A percentile compares a stretch with the other conserved stretches of the same genome.
phyloP scores from a whole-genome alignment of 352 stramenopile species.

The Phytophthora fragariae region DNA sequence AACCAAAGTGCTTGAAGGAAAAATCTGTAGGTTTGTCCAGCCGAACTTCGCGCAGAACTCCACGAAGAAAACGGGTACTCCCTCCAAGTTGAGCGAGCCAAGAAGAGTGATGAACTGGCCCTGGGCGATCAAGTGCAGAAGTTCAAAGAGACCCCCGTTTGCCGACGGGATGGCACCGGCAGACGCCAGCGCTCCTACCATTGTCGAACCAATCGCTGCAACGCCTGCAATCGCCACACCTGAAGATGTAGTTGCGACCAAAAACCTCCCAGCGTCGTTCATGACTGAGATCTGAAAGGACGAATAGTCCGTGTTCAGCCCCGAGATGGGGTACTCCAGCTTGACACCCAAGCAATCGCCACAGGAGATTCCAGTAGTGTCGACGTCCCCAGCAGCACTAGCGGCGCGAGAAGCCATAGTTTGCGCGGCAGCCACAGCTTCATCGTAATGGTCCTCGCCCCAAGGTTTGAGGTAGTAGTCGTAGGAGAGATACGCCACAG shows the following conservation, averaged over 20 bases:
- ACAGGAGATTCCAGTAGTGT: conserved; percentile 37
- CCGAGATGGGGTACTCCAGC: conserved; percentile 48
- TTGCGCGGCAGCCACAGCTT: conserved; percentile 23
- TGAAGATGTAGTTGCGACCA: conserved; percentile 34
- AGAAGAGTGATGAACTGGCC: conserved; percentile 65
- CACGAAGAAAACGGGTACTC: conserved; percentile 50
- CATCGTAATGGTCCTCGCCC: conserved; percentile 48
- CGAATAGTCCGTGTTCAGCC: conserved; percentile 39
- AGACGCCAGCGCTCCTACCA: conserved; percentile 17
- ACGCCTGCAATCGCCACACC: conserved; percentile 43
- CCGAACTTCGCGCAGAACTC: conserved; percentile 57
- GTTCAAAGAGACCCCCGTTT: conserved; percentile 42
- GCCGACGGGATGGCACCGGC: conserved; percentile 11
- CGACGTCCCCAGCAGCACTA: conserved; percentile 20
- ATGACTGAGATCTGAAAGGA: conserved; percentile 50
- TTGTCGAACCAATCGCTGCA: conserved; percentile 30
- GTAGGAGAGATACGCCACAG: conserved; percentile 46
- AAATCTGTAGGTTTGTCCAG: conserved; percentile 67
- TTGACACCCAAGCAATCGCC: conserved; percentile 56
- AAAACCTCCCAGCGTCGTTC: conserved; percentile 49
- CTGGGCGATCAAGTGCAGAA: conserved; percentile 48
- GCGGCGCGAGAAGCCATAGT: conserved; percentile 19
- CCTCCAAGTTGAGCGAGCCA: conserved; percentile 49
- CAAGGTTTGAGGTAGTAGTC: conserved; percentile 59
- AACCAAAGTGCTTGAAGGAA: conserved; percentile 23